Evolutionary conservation across 2,329 filamentous ascomycete species (phyloP), one percentile per base, ranked within the genome.

Genomic region (Venturia oleaginea): DNA sequence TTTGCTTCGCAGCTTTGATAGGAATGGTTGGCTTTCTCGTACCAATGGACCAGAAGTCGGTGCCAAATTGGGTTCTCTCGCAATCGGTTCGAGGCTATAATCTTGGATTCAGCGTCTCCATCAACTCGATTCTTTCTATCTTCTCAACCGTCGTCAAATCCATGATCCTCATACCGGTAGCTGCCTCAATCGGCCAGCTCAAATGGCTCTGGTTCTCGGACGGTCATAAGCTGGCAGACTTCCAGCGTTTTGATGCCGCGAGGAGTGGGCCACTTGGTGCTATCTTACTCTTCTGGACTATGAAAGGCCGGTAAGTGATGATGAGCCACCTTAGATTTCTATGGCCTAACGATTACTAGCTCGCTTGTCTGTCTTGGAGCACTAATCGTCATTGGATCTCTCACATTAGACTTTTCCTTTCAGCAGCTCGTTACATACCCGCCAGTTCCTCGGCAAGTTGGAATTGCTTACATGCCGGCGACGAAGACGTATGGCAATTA

Each of bases 181-280:
- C 71, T 0, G 73, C 74, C 54, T 71, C 70, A 0, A 62, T 76
- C 0, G 73, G 74, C 0, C 74, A 76, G 55, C 43, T 74, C 1
- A 75, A 75, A n/a, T 76, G 74, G 74, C 72, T 67, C 19, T 75
- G 73, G 73, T 75, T 75, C 15, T 38, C 30, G 15, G 24, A 72
- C 3, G 71, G 72, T 0, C 73, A 74, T 24, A 66, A 70, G 7
- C 71, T 75, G 67, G 72, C 69, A 69, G 73, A 75, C 24, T 74
- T 72, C 17, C 72, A 74, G 27, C 71, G 72, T 0, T 75, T 75
- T 19, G 73, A 75, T 32, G 32, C 38, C 10, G 66, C 66, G 37
- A 61, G 34, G 22, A n/a, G 65, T 13, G 66, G 66, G 4, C 61
- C 61, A 30, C 64, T 64, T 48, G 66, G 64, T 22, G 32, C 64